Evolutionary conservation across 495 filamentous ascomycete species (phyloP), one percentile per base, ranked within the genome.

Genomic region (Podospora australis): DNA sequence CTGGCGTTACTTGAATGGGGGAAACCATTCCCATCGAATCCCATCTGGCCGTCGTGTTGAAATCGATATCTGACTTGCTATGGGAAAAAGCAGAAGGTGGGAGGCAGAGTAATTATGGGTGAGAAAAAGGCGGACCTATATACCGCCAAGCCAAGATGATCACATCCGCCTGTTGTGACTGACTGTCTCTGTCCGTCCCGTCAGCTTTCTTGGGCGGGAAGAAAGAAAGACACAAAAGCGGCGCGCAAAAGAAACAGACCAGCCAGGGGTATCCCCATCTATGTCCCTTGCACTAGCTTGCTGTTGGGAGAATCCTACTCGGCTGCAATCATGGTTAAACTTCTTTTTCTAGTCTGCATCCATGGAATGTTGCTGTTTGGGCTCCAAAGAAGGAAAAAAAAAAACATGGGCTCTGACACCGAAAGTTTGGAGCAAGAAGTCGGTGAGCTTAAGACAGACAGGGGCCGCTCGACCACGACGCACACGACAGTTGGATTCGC

Each of bases 401-500:
- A 36, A 29, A 17, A 16, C 9, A 54, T 29, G 49, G 44, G 39
- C 29, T 35, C 32, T 55, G 60, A 52, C 52, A 53, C 44, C 53
- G 49, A 56, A 58, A 51, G 52, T 53, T 55, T 53, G 25, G 53
- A 35, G 20, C 39, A 39, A 59, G 39, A 60, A 62, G 60, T 64
- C 60, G 60, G 60, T 64, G 60, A 64, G 60, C 60, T 59, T 60
- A 50, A 58, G 61, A 57, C 56, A 57, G 39, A 17, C 38, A 20
- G 42, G 26, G 47, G 45, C 46, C 38, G 30, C 21, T n/a, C n/a
- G 54, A 49, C 49, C 49, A 51, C 47, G 43, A 48, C 43, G 29
- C 46, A 39, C 29, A 42, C 19, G 32, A 34, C 39, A 4, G 36
- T 47, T 40, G 49, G 45, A 43, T 49, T 52, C 47, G 50, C 34